A percentile compares a stretch with the other conserved stretches of the same genome.
These are phyloP conservation scores for Penicillium herquei DNA, from an alignment of 495 filamentous ascomycete species.

Conservation along the genomic window DNA sequence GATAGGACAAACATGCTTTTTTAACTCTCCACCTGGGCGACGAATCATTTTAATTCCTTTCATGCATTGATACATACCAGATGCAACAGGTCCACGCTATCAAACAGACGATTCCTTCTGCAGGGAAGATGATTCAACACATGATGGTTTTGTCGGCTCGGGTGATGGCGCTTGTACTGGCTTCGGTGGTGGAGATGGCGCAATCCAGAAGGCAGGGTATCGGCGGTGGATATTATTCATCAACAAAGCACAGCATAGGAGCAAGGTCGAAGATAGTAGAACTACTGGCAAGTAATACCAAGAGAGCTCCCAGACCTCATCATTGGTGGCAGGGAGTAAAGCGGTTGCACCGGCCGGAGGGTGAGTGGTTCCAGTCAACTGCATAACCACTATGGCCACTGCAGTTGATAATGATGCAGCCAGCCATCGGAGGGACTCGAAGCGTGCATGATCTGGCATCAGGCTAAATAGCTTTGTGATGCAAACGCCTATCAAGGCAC, in stretches of 20 bases:
- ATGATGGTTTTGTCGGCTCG: background rate
- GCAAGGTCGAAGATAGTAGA: slow-evolving; percentile 58
- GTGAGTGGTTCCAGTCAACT: slow-evolving; percentile 70
- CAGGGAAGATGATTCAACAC: slow-evolving; percentile 1
- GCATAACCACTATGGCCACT: slow-evolving; percentile 65
- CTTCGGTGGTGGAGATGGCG: slow-evolving; percentile 18
- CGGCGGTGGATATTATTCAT: slow-evolving; percentile 69
- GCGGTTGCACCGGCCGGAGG: slow-evolving; percentile 85
- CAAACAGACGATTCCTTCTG: slow-evolving; percentile 17
- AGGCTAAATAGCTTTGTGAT: slow-evolving; percentile 70
- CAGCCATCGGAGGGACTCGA: slow-evolving; percentile 62
- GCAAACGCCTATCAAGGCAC: slow-evolving; percentile 59
- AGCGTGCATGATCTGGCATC: slow-evolving; percentile 32
- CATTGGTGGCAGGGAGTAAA: slow-evolving; percentile 63
- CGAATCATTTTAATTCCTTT: too few relatives aligned
- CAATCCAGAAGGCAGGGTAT: slow-evolving; percentile 71
- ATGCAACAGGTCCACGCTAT: background rate
- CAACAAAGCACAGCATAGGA: slow-evolving; percentile 60
- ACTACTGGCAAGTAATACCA: slow-evolving; percentile 69
- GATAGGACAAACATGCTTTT: too few relatives aligned
- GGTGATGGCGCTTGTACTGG: background rate
- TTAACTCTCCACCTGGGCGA: too few relatives aligned
- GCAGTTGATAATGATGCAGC: slow-evolving; percentile 65
- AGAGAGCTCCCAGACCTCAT: slow-evolving; percentile 55
- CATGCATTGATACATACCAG: background rate